These are phyloP conservation scores for Stygiomarasmius scandens DNA, from an alignment of 1,284 basidiomycete genomes.

Conservation along the genomic window DNA sequence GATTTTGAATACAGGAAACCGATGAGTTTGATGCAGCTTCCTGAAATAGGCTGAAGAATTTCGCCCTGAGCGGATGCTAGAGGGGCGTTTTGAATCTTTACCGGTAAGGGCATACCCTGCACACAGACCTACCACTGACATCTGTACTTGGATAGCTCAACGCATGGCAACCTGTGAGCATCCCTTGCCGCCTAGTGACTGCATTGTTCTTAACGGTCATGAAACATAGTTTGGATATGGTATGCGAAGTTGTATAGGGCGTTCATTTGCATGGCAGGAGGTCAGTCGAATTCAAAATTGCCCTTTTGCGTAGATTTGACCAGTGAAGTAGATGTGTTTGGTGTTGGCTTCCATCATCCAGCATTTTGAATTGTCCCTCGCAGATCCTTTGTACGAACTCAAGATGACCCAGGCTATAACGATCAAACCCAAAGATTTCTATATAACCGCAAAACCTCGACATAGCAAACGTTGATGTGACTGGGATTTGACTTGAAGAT, in stretches of 20 bases:
- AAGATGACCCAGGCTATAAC: neutral
- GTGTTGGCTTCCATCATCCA: neutral
- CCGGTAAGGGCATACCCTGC: constrained; percentile 29
- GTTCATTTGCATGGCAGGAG: neutral
- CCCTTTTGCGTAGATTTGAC: too few relatives aligned
- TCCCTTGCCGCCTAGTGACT: too few relatives aligned
- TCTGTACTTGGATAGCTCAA: neutral
- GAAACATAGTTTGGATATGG: neutral
- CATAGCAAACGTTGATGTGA: neutral
- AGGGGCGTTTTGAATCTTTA: constrained; percentile 46
- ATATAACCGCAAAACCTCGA: neutral
- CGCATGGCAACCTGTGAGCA: neutral
- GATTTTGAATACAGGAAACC: neutral
- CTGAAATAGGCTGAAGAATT: constrained; percentile 36
- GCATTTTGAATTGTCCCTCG: neutral
- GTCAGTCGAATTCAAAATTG: neutral
- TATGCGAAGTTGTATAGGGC: neutral
- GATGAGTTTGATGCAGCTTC: neutral
- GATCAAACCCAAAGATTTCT: neutral
- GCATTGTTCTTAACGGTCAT: too few relatives aligned
- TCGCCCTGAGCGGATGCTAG: constrained; percentile 46
- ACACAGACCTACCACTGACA: neutral
- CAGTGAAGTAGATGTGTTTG: neutral
- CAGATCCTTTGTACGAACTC: neutral
- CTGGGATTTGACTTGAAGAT: neutral